Evolutionary conservation across 345 rosid genomes (phyloP).

Genomic region (Euphorbia pulcherrima): DNA sequence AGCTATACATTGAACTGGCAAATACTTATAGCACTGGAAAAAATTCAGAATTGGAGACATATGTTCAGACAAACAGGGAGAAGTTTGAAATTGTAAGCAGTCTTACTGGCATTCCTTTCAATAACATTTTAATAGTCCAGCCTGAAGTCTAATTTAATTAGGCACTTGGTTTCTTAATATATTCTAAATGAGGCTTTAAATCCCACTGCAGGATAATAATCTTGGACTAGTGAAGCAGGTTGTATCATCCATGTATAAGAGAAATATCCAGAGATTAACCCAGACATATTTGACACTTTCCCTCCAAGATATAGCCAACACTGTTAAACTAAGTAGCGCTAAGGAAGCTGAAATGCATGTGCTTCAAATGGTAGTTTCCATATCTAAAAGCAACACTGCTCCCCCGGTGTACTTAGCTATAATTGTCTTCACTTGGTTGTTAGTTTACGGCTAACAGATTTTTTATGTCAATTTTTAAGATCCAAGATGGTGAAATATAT

Average conservation of each 20-base stretch:
- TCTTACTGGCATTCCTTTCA: background rate
- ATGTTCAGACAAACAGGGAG: conserved; percentile 46
- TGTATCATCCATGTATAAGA: conserved; percentile 84
- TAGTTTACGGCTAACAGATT: conserved; percentile 1
- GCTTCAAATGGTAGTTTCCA: conserved; percentile 77
- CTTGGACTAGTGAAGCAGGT: conserved; percentile 93
- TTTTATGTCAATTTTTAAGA: conserved; percentile 40
- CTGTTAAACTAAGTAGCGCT: conserved; percentile 64
- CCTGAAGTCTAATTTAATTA: background rate
- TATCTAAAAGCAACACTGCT: background rate
- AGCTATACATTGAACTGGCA: conserved; percentile 73
- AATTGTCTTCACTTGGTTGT: background rate
- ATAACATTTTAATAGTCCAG: background rate
- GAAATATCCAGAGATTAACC: conserved; percentile 90
- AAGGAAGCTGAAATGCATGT: conserved; percentile 99
- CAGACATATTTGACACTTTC: conserved; percentile 93
- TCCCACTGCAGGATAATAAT: conserved; percentile 71
- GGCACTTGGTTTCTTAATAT: conserved; percentile 9
- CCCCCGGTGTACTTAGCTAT: conserved; percentile 1
- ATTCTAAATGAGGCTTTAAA: conserved; percentile 22
- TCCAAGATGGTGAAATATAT: conserved; percentile 93
- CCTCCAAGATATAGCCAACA: conserved; percentile 88
- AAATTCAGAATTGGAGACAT: conserved; percentile 52
- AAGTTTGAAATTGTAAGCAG: conserved; percentile 64
- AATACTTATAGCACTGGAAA: conserved; percentile 60